Evolutionary conservation across 441 rosid species (phyloP).

Genomic region (Adansonia rubrostipa): DNA sequence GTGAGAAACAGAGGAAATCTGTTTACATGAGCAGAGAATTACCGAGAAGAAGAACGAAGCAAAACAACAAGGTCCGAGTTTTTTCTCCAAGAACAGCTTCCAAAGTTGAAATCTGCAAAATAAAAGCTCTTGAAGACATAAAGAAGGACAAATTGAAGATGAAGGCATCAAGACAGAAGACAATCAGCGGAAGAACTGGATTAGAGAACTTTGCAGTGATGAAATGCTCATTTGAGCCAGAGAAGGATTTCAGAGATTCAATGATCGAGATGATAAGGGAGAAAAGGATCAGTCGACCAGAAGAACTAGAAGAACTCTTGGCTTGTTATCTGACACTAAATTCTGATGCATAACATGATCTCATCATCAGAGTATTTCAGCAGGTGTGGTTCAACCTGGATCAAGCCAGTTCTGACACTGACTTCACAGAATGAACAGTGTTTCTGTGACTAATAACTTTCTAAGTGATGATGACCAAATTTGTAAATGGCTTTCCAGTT

Average conservation of each 20-base stretch:
- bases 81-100: slow-evolving; percentile 63
- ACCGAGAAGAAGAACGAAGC: slow-evolving; percentile 50
- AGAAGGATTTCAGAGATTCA: slow-evolving; percentile 80
- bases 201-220: slow-evolving; percentile 75
- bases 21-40: slow-evolving; percentile 62
- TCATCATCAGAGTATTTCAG: slow-evolving; percentile 81
- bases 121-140: slow-evolving; percentile 66
- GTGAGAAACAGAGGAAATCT: slow-evolving; percentile 63
- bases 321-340: slow-evolving; percentile 84
- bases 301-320: slow-evolving; percentile 82
- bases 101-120: slow-evolving; percentile 53
- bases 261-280: slow-evolving; percentile 90
- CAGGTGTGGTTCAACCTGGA: slow-evolving; percentile 70
- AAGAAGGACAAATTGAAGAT: slow-evolving; percentile 60
- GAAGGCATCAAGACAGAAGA: slow-evolving; percentile 43
- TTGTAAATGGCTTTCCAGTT: slow-evolving; percentile 13
- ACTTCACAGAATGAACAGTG: slow-evolving; percentile 33
- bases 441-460: slow-evolving; percentile 14
- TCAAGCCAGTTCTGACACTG: slow-evolving; percentile 38
- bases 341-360: slow-evolving; percentile 68
- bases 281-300: slow-evolving; percentile 57
- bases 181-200: slow-evolving; percentile 31
- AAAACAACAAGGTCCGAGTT: slow-evolving; percentile 50
- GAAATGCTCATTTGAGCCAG: slow-evolving; percentile 77
- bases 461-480: slow-evolving; percentile 3